Base-by-base conservation (phyloP, 2,329 filamentous ascomycete genomes). In the Fusarium dimerum region DNA sequence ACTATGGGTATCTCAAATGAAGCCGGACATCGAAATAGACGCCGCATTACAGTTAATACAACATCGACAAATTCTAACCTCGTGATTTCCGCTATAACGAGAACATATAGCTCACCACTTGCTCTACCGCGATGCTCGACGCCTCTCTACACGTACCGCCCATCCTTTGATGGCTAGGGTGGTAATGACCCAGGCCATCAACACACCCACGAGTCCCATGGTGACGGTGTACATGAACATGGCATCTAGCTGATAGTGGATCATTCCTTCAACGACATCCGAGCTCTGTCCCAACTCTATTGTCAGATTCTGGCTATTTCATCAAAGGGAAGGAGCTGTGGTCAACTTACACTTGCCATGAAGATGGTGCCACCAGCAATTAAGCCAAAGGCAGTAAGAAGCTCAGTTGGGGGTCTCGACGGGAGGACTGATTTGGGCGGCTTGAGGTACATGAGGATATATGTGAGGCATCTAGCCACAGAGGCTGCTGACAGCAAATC, bases 151-250 rank as follows among this genome's bases (percentile, higher is more conserved):
- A 45, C 79, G 76, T 15, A 83, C 72, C 5, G 90, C 91, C 91
- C 91, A 96, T 26, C 92, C 92, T 73, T 96, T 97, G 68, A 96
- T 74, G 26, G 91, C 88, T 54, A 97, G 83, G 11, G 89, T 76
- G 29, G 92, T 66, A 17, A 95, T 81, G 48, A 88, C 82, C 86
- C 90, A 96, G 0, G 92, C 86, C 89, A 97, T 93, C 47, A 96
- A 72, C 46, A 96, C 78, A 2, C 87, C 88, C 1, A 91, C 89
- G 7, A 95, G 69, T 2, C 92, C 93, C 83, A 95, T 89, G 10
- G 86, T 89, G 34, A 96, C 82, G 0, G 91, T 96, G 72, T 96
- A 96, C 55, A 91, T 84, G 71, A 96, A 94, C 92, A 96, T 97
- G 57, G 90, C 90, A 66, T 96, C 89, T 15, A 96, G 76, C 5